Percentiles rank a stretch among this genome's conserved stretches.
phyloP scores from a whole-genome alignment of 2,329 filamentous ascomycete genomes.

The Neonectria magnoliae region DNA sequence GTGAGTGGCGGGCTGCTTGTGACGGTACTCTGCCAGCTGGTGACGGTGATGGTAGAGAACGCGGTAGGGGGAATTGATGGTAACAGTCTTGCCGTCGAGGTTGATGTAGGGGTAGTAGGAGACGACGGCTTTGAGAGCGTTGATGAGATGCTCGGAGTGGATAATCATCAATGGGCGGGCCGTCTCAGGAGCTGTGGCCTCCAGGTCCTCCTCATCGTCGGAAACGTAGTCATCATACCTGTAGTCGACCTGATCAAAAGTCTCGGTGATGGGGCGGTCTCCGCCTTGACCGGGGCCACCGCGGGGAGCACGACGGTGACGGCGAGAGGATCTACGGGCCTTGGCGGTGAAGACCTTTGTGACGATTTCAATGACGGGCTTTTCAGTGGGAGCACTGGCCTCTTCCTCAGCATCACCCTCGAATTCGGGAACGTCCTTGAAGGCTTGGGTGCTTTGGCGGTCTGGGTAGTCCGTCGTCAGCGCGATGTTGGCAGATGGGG shows the following conservation, averaged over 20 bases:
- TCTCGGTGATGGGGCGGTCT: constrained; percentile 44
- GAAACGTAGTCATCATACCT: constrained; percentile 42
- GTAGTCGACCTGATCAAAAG: constrained; percentile 38
- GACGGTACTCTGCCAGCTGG: constrained; percentile 54
- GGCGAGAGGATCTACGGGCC: constrained; percentile 14
- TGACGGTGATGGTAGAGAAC: constrained; percentile 59
- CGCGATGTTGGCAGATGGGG: neutral
- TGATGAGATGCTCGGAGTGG: constrained; percentile 56
- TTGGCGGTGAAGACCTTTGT: constrained; percentile 48
- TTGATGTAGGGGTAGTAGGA: constrained; percentile 57
- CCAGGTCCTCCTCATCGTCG: constrained; percentile 35
- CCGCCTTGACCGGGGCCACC: constrained; percentile 26
- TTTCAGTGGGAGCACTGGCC: constrained; percentile 29
- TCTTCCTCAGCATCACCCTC: constrained; percentile 39
- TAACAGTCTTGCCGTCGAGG: constrained; percentile 49
- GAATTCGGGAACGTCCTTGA: constrained; percentile 47
- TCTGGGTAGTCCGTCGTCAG: constrained; percentile 42
- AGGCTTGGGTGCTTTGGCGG: constrained; percentile 51
- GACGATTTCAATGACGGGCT: constrained; percentile 56
- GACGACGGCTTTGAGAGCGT: constrained; percentile 59
- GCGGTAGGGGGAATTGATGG: constrained; percentile 57
- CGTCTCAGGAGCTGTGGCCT: constrained; percentile 42
- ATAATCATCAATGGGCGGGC: constrained; percentile 54
- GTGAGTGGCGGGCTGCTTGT: constrained; percentile 54
- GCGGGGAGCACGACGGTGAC: constrained; percentile 13